phyloP scores from a whole-genome alignment of 2,329 filamentous ascomycete genomes.

The Diaporthe ampelina region DNA sequence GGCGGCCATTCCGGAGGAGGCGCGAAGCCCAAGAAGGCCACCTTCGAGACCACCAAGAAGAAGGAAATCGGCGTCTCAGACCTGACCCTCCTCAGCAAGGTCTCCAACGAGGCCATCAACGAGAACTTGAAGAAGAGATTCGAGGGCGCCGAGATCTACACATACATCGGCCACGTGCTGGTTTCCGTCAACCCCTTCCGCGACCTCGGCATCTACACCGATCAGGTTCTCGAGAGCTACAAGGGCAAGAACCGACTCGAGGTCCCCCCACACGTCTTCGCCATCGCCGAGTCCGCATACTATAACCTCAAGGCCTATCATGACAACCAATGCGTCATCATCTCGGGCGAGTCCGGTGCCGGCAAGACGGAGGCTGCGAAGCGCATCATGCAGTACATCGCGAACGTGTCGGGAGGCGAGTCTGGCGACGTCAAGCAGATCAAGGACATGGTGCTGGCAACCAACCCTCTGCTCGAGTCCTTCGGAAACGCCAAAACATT shows the following conservation, averaged over 20 bases:
- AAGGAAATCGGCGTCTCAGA: constrained; percentile 99
- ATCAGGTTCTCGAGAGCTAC: constrained; percentile 92
- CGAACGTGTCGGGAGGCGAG: constrained; percentile 89
- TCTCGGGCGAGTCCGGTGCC: constrained; percentile 97
- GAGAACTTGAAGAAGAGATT: constrained; percentile 99
- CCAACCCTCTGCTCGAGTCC: constrained; percentile 95
- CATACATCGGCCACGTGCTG: constrained; percentile 99
- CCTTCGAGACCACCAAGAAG: constrained; percentile 97
- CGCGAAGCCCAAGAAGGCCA: constrained; percentile 91
- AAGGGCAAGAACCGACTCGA: constrained; percentile 97
- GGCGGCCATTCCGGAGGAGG: constrained; percentile 56
- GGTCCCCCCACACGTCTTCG: constrained; percentile 95
- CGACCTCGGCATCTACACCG: constrained; percentile 98
- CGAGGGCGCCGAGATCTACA: constrained; percentile 98
- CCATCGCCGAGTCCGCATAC: constrained; percentile 94
- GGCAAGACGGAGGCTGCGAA: constrained; percentile 99
- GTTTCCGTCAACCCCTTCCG: constrained; percentile 99
- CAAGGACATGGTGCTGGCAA: constrained; percentile 99
- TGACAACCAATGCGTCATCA: constrained; percentile 99
- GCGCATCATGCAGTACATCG: constrained; percentile 99
- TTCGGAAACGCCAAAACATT: constrained; percentile 99
- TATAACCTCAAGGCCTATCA: constrained; percentile 99
- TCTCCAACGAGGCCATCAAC: constrained; percentile 99
- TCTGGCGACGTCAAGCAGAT: constrained; percentile 93
- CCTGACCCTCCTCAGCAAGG: constrained; percentile 96